Evolutionary conservation across 441 rosid genomes (phyloP).

Genomic region (Monsonia emarginata): DNA sequence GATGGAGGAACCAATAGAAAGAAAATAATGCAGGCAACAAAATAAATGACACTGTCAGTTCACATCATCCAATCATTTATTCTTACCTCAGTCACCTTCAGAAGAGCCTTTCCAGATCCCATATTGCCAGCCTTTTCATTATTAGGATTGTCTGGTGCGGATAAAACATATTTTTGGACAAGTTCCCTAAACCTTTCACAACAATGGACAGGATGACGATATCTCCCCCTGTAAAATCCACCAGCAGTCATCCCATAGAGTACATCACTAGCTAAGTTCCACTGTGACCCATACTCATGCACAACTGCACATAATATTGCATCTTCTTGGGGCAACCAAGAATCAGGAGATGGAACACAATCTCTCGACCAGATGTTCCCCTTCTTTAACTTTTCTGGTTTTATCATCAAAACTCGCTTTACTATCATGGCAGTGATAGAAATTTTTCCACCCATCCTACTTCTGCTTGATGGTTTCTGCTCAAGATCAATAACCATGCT

Average conservation of each 20-base stretch:
- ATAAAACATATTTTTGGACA: slow-evolving; percentile 59
- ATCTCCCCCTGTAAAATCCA: slow-evolving; percentile 84
- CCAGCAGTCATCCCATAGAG: slow-evolving; percentile 93
- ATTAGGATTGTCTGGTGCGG: slow-evolving; percentile 49
- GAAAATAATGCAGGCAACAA: not conserved
- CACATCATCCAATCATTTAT: not conserved
- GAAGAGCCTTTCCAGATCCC: slow-evolving; percentile 86
- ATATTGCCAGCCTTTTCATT: slow-evolving; percentile 53
- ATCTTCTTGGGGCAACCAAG: slow-evolving; percentile 95
- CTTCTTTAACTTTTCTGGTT: slow-evolving; percentile 83
- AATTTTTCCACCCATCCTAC: slow-evolving; percentile 70
- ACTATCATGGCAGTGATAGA: slow-evolving; percentile 72
- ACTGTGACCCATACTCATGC: slow-evolving; percentile 90
- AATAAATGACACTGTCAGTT: not conserved
- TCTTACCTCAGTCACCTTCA: slow-evolving; percentile 89
- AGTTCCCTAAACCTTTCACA: slow-evolving; percentile 94
- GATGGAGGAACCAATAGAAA: not conserved
- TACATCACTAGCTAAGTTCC: slow-evolving; percentile 76
- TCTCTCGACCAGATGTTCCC: slow-evolving; percentile 92
- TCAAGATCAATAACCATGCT: slow-evolving; percentile 45
- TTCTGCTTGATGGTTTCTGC: slow-evolving; percentile 51
- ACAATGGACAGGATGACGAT: slow-evolving; percentile 86
- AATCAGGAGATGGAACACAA: slow-evolving; percentile 85
- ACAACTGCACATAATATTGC: slow-evolving; percentile 94
- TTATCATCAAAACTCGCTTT: slow-evolving; percentile 71